Evolutionary conservation across 148 eudicot species (phyloP).

Genomic region (Euryodendron excelsum): DNA sequence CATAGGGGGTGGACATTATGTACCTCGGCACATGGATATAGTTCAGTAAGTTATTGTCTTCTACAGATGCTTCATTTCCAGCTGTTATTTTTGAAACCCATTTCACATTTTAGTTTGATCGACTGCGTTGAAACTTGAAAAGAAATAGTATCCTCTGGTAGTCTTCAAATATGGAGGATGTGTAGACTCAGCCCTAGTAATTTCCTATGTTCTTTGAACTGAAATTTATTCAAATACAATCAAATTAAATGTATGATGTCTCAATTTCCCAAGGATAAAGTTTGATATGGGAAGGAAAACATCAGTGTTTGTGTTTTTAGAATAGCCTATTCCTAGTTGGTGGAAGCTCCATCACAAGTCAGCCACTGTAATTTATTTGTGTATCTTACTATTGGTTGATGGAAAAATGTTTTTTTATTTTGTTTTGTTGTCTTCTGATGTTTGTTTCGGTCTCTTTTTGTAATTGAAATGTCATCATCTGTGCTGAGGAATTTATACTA

Average conservation of each 20-base stretch:
- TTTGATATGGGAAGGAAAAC: not conserved
- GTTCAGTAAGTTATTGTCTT: conserved; percentile 41
- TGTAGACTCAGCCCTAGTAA: not conserved
- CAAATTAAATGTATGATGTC: not conserved
- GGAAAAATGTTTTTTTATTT: not conserved
- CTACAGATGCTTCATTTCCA: not conserved
- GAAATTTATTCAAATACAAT: not conserved
- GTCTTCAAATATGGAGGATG: not conserved
- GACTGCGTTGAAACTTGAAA: not conserved
- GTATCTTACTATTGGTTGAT: not conserved
- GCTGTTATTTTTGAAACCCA: not conserved
- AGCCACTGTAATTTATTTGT: not conserved
- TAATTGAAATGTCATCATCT: not conserved
- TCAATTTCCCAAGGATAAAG: not conserved
- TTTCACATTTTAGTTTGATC: not conserved
- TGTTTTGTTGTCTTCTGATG: not conserved
- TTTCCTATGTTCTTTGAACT: not conserved
- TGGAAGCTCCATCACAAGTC: not conserved
- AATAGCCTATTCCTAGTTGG: not conserved
- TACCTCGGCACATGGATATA: conserved; percentile 76
- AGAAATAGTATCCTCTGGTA: not conserved
- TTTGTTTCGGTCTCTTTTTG: not conserved
- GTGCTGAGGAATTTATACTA: not conserved
- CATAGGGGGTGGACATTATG: conserved; percentile 81
- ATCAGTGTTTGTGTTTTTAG: not conserved